phyloP scores from a whole-genome alignment of 192 early-diverging fungal genomes.

The Gonapodya prolifera region DNA sequence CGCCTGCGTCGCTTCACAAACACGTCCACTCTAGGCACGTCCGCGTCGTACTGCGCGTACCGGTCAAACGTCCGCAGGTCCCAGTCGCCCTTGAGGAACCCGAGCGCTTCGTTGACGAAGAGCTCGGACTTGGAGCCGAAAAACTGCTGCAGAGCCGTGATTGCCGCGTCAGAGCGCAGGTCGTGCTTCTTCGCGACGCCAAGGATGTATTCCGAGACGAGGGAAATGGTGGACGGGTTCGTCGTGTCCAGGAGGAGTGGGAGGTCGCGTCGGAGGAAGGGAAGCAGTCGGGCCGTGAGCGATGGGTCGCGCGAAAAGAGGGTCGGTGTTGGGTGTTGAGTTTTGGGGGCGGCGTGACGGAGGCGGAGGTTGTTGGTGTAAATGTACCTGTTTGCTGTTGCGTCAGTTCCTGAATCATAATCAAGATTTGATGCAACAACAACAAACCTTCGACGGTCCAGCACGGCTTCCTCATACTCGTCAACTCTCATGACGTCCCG shows the following conservation, averaged over 20 bases:
- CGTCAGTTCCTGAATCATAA: too few species aligned
- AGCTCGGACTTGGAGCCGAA: slow-evolving; percentile 19
- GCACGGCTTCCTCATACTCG: background rate
- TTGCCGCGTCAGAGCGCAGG: slow-evolving; percentile 17
- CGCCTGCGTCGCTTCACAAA: background rate
- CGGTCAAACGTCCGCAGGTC: background rate
- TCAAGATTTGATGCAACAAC: background rate
- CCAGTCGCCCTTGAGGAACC: background rate
- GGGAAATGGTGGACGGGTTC: slow-evolving; percentile 13
- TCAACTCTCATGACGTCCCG: background rate
- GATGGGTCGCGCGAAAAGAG: slow-evolving; percentile 21
- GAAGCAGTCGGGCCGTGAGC: slow-evolving; percentile 11
- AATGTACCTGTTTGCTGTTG: background rate
- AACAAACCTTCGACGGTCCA: background rate
- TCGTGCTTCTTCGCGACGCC: slow-evolving; percentile 18
- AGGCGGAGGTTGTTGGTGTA: slow-evolving; percentile 5
- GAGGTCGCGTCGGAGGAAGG: slow-evolving; percentile 5
- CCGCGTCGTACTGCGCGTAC: background rate
- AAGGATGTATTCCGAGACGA: slow-evolving; percentile 19
- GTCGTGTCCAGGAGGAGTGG: background rate
- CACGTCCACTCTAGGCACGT: background rate
- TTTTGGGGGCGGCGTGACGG: background rate
- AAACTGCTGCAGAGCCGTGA: slow-evolving; percentile 17
- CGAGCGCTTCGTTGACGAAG: slow-evolving; percentile 24
- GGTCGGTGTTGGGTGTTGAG: slow-evolving; percentile 10